Percentiles rank a stretch among this genome's conserved stretches.
These are phyloP conservation scores for Phytophthora colocasiae DNA, from an alignment of 352 stramenopile genomes.

Conservation along the genomic window DNA sequence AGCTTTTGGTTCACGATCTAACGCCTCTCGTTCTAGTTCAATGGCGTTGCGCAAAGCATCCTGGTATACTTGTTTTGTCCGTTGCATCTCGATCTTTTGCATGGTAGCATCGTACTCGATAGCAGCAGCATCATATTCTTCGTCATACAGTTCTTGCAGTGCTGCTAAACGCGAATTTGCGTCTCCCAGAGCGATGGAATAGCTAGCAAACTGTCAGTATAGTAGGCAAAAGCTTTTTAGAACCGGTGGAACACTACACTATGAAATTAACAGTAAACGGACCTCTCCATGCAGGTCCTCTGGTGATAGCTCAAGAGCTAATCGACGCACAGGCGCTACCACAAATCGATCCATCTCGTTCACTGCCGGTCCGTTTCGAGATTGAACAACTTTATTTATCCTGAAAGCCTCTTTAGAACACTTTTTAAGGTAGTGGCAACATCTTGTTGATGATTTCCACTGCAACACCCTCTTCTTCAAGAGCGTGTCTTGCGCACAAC, in stretches of 20 bases:
- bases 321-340: conserved; percentile 42
- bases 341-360: conserved; percentile 30
- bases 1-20: conserved; percentile 56
- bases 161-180: conserved; percentile 43
- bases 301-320: conserved; percentile 51
- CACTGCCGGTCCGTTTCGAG: too few relatives aligned
- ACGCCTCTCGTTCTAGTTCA: conserved; percentile 44
- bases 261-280: not conserved
- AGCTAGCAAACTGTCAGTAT: conserved; percentile 52
- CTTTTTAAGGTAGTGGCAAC: conserved; percentile 17
- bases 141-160: conserved; percentile 68
- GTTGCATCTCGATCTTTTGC: conserved; percentile 50
- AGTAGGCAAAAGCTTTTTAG: not conserved
- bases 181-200: conserved; percentile 60
- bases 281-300: conserved; percentile 77
- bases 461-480: conserved; percentile 13
- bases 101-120: conserved; percentile 49
- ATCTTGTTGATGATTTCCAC: conserved; percentile 17
- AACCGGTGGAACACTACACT: not conserved
- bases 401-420: not conserved
- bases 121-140: conserved; percentile 55
- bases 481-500: conserved; percentile 5
- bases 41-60: conserved; percentile 47
- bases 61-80: conserved; percentile 56
- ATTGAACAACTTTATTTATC: not conserved